Percentiles rank a stretch among this genome's conserved stretches.
phyloP scores from a whole-genome alignment of 2,329 filamentous ascomycete species.

The Monosporascus sp. region DNA sequence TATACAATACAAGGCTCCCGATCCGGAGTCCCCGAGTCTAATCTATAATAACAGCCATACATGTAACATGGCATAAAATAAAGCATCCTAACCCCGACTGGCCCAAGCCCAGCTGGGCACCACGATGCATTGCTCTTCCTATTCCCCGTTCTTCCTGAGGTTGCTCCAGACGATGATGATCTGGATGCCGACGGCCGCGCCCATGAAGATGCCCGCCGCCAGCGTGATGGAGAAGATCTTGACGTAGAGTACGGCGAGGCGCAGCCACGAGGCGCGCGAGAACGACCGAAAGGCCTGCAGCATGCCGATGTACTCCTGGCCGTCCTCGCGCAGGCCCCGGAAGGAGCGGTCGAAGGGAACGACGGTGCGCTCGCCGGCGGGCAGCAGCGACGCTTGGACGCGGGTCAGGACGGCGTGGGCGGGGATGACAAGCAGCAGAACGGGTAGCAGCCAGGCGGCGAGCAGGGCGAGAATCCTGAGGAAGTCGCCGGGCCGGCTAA shows the following conservation, averaged over 20 bases:
- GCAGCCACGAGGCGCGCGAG: conserved; percentile 60
- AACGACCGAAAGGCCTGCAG: conserved; percentile 73
- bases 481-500: conserved; percentile 14
- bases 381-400: conserved; percentile 77
- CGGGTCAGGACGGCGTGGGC: conserved; percentile 69
- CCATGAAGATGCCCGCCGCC: conserved; percentile 39
- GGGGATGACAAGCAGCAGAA: conserved; percentile 64
- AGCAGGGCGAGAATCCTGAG: conserved; percentile 38
- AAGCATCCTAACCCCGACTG: too few species aligned
- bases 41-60: too few species aligned
- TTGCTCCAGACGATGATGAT: background rate
- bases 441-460: conserved; percentile 40
- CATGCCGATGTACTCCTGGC: conserved; percentile 63
- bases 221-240: conserved; percentile 60
- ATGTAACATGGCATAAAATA: too few species aligned
- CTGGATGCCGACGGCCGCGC: conserved; percentile 25
- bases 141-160: background rate
- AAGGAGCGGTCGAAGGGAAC: conserved; percentile 84
- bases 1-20: too few species aligned
- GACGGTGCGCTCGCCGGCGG: conserved; percentile 73
- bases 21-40: too few species aligned
- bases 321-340: conserved; percentile 63
- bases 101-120: too few species aligned
- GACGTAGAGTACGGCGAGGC: conserved; percentile 65
- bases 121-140: too few species aligned